Evolutionary conservation across 257 asterid species (phyloP), one percentile per base, ranked within the genome.

Genomic region (Solanum chaucha): DNA sequence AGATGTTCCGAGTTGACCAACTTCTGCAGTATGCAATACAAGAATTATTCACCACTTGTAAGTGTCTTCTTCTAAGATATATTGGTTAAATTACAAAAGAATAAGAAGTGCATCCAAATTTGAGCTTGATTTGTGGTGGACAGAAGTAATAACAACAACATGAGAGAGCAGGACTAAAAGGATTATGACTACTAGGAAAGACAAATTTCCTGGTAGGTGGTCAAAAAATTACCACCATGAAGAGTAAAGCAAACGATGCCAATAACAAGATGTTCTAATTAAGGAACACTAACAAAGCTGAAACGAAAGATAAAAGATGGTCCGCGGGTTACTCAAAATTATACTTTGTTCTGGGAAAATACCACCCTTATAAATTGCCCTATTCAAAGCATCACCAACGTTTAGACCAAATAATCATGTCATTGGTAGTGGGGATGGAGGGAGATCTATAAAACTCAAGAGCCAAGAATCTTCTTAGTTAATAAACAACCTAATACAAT

Each of bases 1-100:
- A 93, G 14, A 85, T 93, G 93, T 84, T 93, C 94, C 5, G 90
- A 78, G 90, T 91, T 91, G 44, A 87, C 87, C 96, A 91, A 91
- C 78, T 87, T 89, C 98, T 95, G 96, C 92, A 84, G 70, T 61
- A 36, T 32, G 58, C 13, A 86, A 84, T 85, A 70, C 71, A 55
- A 74, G 58, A 89, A 86, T 86, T 87, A 85, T 20, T 58, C 86
- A 59, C 87, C 81, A 65, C 13, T 5, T 30, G 30, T 77, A 30
- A 32, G 61, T 55, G 61, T 55, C 22, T 59, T 77, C 58, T 55
- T 84, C 19, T 30, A 6, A 44, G 26, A n/a, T 74, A n/a, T 68
- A 20, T 19, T 38, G 46, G 86, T 89, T 46, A 68, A 67, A 51
- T 83, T 12, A 3, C 65, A 87, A 35, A 72, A 19, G 26, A 34